These are phyloP conservation scores for Fusarium beomiforme DNA, from an alignment of 2,329 filamentous ascomycete genomes.

Conservation along the genomic window DNA sequence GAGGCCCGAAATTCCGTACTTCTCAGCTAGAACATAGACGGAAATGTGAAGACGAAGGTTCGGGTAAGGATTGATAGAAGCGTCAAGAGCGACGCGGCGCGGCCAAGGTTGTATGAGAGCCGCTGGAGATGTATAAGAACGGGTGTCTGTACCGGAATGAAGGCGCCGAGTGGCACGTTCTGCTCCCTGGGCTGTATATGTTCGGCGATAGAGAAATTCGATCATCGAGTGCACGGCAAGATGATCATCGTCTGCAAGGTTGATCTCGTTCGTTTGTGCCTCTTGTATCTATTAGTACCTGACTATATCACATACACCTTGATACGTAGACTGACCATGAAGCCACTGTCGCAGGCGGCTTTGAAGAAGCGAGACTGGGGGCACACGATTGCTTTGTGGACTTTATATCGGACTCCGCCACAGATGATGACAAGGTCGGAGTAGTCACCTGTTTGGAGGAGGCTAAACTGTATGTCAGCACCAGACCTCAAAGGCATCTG, in stretches of 20 bases:
- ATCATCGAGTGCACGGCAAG: background rate
- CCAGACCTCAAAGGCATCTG: background rate
- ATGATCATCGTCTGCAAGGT: rapidly evolving
- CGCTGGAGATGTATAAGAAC: no score
- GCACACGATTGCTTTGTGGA: background rate
- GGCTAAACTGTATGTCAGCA: rapidly evolving
- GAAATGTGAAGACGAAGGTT: background rate
- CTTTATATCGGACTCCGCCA: background rate
- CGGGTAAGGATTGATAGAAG: no score
- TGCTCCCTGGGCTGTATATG: background rate
- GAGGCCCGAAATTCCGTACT: background rate
- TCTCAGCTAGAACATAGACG: background rate
- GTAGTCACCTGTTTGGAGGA: background rate
- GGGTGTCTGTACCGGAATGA: no score
- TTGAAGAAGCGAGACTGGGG: background rate
- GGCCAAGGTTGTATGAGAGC: no score
- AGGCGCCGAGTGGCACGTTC: no score
- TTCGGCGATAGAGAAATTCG: background rate
- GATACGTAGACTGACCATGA: background rate
- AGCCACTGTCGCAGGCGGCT: background rate
- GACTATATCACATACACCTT: no score
- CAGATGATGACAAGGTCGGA: background rate
- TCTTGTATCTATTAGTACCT: background rate
- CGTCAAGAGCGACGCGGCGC: no score
- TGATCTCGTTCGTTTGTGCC: background rate